These are phyloP conservation scores for Extremus antarcticus DNA, from an alignment of 495 filamentous ascomycete genomes.

Conservation along the genomic window DNA sequence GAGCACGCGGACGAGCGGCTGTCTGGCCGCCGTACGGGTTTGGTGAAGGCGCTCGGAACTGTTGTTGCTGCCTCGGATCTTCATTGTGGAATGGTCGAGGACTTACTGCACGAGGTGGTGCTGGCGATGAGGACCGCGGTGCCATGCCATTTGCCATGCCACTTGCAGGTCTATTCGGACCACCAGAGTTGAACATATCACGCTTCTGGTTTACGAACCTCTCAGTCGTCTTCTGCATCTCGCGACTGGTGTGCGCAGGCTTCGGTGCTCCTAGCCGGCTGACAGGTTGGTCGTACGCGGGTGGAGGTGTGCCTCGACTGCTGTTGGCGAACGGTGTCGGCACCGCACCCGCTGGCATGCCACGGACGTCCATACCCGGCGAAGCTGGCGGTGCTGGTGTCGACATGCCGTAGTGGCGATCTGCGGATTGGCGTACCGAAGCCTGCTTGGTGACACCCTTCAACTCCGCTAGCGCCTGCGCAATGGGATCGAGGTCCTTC, in stretches of 20 bases:
- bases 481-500: constrained; percentile 73
- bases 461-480: constrained; percentile 79
- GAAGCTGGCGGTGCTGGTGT: constrained; percentile 56
- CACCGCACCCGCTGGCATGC: constrained; percentile 36
- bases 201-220: constrained; percentile 75
- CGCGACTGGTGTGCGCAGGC: constrained; percentile 78
- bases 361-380: constrained; percentile 30
- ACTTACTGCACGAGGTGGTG: constrained; percentile 24
- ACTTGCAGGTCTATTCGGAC: no score
- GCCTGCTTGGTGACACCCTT: constrained; percentile 75
- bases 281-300: constrained; percentile 65
- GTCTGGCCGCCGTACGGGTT: constrained; percentile 19
- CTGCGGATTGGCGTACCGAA: constrained; percentile 72
- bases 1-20: constrained; percentile 24
- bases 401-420: constrained; percentile 81
- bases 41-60: constrained; percentile 5
- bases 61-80: constrained; percentile 37
- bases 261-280: constrained; percentile 79
- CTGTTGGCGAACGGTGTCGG: constrained; percentile 42
- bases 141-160: no score
- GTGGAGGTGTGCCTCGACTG: constrained; percentile 56
- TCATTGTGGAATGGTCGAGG: constrained; percentile 25
- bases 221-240: constrained; percentile 88
- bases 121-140: constrained; percentile 13
- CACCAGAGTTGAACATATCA: constrained; percentile 49